These are phyloP conservation scores for Diaporthe sp. DNA, from an alignment of 2,329 filamentous ascomycete species.

Conservation along the genomic window DNA sequence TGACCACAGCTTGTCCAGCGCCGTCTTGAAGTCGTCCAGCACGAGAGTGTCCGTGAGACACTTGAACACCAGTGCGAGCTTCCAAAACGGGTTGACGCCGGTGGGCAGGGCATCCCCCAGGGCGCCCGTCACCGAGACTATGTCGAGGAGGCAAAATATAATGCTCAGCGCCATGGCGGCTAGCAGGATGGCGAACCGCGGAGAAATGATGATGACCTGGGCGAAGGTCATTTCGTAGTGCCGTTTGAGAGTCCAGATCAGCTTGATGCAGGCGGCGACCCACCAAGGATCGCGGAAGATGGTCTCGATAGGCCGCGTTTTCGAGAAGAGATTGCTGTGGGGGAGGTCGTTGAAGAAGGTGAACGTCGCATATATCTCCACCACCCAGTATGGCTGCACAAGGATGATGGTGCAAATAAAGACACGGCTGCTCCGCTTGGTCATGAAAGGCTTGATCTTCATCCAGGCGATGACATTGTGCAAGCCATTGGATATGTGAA, in stretches of 20 bases:
- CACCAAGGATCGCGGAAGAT: constrained; percentile 69
- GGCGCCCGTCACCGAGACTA: constrained; percentile 65
- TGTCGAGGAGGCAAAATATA: constrained; percentile 69
- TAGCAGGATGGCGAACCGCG: constrained; percentile 72
- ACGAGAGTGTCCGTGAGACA: constrained; percentile 75
- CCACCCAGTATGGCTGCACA: constrained; percentile 71
- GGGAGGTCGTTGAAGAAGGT: constrained; percentile 59
- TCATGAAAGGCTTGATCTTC: constrained; percentile 71
- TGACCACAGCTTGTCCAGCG: constrained; percentile 48
- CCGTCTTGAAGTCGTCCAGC: constrained; percentile 76
- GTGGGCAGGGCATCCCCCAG: constrained; percentile 48
- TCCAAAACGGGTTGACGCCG: constrained; percentile 74
- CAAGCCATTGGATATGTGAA: constrained; percentile 71
- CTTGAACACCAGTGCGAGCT: constrained; percentile 71
- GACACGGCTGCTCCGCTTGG: constrained; percentile 57
- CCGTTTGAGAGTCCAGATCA: constrained; percentile 72
- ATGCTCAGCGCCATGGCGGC: constrained; percentile 69
- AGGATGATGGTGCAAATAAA: constrained; percentile 70
- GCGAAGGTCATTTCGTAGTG: constrained; percentile 68
- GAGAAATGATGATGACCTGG: constrained; percentile 69
- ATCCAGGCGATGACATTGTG: constrained; percentile 77
- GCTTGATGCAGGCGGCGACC: constrained; percentile 68
- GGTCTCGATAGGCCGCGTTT: constrained; percentile 30
- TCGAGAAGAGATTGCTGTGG: constrained; percentile 20
- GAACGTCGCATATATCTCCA: constrained; percentile 75